phyloP scores from a whole-genome alignment of 2,329 filamentous ascomycete genomes.

The Fusarium tupiense region DNA sequence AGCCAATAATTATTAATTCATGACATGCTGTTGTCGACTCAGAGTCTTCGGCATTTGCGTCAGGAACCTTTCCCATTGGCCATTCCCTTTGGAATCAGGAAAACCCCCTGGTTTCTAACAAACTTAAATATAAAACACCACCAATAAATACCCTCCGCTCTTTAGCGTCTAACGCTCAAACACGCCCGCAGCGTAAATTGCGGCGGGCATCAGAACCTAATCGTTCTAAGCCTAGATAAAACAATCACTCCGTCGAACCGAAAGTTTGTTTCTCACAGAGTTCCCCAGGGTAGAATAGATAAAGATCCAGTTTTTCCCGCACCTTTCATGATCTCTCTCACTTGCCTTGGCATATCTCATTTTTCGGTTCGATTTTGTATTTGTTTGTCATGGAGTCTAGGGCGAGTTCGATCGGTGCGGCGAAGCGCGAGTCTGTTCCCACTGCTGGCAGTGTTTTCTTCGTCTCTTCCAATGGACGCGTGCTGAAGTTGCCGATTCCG shows the following conservation, averaged over 20 bases:
- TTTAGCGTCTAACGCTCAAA: neutral
- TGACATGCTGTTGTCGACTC: neutral
- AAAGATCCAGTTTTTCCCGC: slow-evolving; percentile 2
- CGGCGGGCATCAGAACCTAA: neutral
- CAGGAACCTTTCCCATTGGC: neutral
- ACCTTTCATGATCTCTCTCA: neutral
- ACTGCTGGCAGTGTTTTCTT: slow-evolving; percentile 41
- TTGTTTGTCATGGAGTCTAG: slow-evolving; percentile 5
- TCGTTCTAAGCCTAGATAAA: neutral
- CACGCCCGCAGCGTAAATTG: slow-evolving; percentile 16
- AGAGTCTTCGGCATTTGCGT: neutral
- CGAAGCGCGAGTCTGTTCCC: slow-evolving; percentile 21
- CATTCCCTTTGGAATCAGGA: rapidly evolving
- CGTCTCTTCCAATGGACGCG: slow-evolving; percentile 25
- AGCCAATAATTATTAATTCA: neutral
- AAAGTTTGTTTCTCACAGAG: neutral
- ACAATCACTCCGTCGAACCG: neutral
- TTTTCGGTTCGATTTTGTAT: no score
- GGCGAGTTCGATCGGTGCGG: neutral
- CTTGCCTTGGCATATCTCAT: no score
- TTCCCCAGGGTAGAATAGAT: neutral
- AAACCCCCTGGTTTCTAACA: neutral
- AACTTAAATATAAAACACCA: neutral
- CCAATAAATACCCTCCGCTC: slow-evolving; percentile 2
- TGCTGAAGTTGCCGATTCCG: slow-evolving; percentile 31